Conservation (phyloP, 305 asterid species). For the Coffea humblotiana region DNA sequence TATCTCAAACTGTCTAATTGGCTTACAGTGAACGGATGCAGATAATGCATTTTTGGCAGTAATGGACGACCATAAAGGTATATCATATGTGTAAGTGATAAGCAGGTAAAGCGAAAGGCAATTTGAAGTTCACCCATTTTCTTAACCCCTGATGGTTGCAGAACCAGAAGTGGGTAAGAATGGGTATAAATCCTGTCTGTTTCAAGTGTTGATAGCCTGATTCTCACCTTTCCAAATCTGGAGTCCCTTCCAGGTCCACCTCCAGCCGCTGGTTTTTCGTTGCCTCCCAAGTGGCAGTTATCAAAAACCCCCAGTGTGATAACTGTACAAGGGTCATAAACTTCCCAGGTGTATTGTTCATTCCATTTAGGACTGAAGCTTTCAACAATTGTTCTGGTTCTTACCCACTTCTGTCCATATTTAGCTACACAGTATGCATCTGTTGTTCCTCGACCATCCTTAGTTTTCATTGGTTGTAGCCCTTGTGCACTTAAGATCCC, state of each 20-base stretch:
- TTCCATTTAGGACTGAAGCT: constrained; percentile 56
- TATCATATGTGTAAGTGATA: constrained; percentile 42
- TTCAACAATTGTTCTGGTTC: constrained; percentile 53
- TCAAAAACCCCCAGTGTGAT: constrained; percentile 54
- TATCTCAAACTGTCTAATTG: constrained; percentile 50
- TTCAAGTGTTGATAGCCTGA: constrained; percentile 49
- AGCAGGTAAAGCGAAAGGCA: constrained; percentile 47
- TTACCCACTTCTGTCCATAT: constrained; percentile 57
- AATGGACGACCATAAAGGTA: constrained; percentile 43
- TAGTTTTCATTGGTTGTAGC: constrained; percentile 51
- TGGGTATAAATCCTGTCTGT: constrained; percentile 43
- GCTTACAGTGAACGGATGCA: constrained; percentile 49
- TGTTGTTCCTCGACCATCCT: constrained; percentile 44
- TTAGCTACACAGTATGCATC: constrained; percentile 55
- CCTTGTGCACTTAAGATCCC: constrained; percentile 52
- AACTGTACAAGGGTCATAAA: constrained; percentile 60
- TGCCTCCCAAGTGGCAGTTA: constrained; percentile 50
- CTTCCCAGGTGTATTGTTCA: constrained; percentile 69
- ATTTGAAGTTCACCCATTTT: constrained; percentile 56
- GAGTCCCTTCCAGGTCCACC: constrained; percentile 34
- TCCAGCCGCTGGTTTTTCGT: constrained; percentile 26
- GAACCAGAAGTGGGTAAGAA: constrained; percentile 50
- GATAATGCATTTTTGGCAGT: constrained; percentile 60
- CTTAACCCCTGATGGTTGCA: constrained; percentile 53
- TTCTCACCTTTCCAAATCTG: constrained; percentile 56